A percentile compares a stretch with the other conserved stretches of the same genome.
Evolutionary conservation across 2,329 filamentous ascomycete species (phyloP).

Genomic region (Xylaria sp.): DNA sequence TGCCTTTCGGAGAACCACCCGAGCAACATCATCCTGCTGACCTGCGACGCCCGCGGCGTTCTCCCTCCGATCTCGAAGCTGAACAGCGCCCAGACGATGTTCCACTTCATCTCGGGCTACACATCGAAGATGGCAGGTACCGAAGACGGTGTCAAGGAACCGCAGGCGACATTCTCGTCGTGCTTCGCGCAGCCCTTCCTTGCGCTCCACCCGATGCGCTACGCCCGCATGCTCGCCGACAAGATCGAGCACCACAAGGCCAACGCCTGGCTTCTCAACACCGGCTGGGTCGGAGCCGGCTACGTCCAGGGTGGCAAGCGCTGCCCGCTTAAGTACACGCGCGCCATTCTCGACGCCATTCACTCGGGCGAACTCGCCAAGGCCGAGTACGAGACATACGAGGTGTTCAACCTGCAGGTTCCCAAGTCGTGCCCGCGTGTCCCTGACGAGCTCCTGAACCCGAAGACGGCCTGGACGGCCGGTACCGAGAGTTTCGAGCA

Average conservation of each 20-base stretch:
- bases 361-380: slow-evolving; percentile 94
- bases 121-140: slow-evolving; percentile 99
- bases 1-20: slow-evolving; percentile 85
- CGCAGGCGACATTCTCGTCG: slow-evolving; percentile 96
- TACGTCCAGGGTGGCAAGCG: slow-evolving; percentile 90
- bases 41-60: slow-evolving; percentile 95
- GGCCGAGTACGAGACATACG: slow-evolving; percentile 89
- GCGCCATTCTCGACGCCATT: slow-evolving; percentile 95
- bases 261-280: slow-evolving; percentile 90
- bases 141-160: slow-evolving; percentile 93
- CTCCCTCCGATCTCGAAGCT: slow-evolving; percentile 98
- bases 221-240: slow-evolving; percentile 95
- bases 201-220: slow-evolving; percentile 97
- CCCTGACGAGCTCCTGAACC: slow-evolving; percentile 89
- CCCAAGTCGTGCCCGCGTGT: slow-evolving; percentile 87
- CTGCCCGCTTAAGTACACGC: slow-evolving; percentile 97
- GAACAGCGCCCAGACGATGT: slow-evolving; percentile 93
- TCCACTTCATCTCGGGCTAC: slow-evolving; percentile 99
- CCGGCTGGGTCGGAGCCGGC: slow-evolving; percentile 70
- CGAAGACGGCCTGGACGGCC: slow-evolving; percentile 84
- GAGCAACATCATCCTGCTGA: slow-evolving; percentile 95
- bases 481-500: slow-evolving; percentile 73
- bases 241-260: slow-evolving; percentile 95
- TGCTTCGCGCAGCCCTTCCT: slow-evolving; percentile 99
- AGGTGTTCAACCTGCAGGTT: slow-evolving; percentile 94